phyloP scores from a whole-genome alignment of 2,329 filamentous ascomycete species.

The Sarocladiaceae sp. region DNA sequence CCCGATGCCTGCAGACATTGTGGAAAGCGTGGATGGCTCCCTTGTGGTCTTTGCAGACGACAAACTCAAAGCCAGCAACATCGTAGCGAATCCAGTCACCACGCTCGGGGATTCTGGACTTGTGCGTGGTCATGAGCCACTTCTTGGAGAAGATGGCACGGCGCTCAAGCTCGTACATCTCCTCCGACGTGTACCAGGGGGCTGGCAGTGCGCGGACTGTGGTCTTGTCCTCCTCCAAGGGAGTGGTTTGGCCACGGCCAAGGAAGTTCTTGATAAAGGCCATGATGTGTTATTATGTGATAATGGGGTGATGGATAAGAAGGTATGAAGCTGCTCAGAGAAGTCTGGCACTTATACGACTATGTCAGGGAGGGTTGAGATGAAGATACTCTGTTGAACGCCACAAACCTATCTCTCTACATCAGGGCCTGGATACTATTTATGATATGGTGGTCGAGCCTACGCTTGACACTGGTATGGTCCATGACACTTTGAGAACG shows the following conservation, averaged over 20 bases:
- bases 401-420: too few relatives aligned
- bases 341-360: too few relatives aligned
- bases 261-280: conserved; percentile 26
- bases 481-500: too few relatives aligned
- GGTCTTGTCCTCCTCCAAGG: conserved; percentile 18
- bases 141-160: conserved; percentile 51
- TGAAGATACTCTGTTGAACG: too few relatives aligned
- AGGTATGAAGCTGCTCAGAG: too few relatives aligned
- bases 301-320: too few relatives aligned
- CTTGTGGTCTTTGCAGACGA: conserved; percentile 43
- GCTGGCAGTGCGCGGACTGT: conserved; percentile 33
- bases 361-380: too few relatives aligned
- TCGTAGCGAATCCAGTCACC: conserved; percentile 53
- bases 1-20: conserved; percentile 56
- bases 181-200: conserved; percentile 45
- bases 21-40: conserved; percentile 53
- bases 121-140: conserved; percentile 51
- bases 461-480: too few relatives aligned
- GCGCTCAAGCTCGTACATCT: conserved; percentile 51
- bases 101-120: conserved; percentile 38
- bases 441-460: too few relatives aligned
- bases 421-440: too few relatives aligned
- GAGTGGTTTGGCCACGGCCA: conserved; percentile 19
- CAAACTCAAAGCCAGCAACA: conserved; percentile 49
- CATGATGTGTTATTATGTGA: conserved; percentile 13